phyloP scores from a whole-genome alignment of 176 grass and related monocot genomes.

The Zizania latifolia region DNA sequence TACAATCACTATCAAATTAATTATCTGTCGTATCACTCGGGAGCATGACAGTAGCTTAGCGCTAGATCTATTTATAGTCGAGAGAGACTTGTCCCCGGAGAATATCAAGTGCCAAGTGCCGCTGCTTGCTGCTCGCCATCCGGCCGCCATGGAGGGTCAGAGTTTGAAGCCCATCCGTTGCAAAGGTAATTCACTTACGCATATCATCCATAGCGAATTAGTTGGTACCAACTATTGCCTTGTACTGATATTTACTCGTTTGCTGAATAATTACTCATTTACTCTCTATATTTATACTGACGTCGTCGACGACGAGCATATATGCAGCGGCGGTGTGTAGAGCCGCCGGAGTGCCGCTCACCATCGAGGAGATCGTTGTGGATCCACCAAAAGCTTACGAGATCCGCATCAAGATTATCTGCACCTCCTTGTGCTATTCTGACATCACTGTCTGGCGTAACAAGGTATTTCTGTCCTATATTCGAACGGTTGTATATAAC shows the following conservation, averaged over 20 bases:
- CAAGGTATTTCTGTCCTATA: no score
- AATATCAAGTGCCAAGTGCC: not conserved
- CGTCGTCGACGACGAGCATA: not conserved
- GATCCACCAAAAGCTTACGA: conserved; percentile 60
- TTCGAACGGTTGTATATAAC: no score
- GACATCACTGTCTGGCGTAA: conserved; percentile 58
- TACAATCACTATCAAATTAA: no score
- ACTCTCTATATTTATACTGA: not conserved
- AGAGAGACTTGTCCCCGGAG: not conserved
- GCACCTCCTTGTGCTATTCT: conserved; percentile 68
- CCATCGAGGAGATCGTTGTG: conserved; percentile 70
- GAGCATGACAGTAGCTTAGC: not conserved
- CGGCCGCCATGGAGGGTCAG: conserved; percentile 21
- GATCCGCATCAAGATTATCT: conserved; percentile 56
- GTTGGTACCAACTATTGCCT: no score
- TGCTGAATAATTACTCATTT: no score
- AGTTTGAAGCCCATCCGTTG: conserved; percentile 48
- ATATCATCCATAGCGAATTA: not conserved
- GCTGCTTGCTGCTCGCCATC: not conserved
- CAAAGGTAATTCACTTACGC: conserved; percentile 37
- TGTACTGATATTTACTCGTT: no score
- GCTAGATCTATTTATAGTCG: not conserved
- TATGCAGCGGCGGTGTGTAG: conserved; percentile 68
- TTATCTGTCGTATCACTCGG: not conserved
- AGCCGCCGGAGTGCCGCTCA: conserved; percentile 46